A percentile compares a stretch with the other conserved stretches of the same genome.
Conservation (phyloP, 2,329 filamentous ascomycete species). For the Berkeleyomyces rouxiae region DNA sequence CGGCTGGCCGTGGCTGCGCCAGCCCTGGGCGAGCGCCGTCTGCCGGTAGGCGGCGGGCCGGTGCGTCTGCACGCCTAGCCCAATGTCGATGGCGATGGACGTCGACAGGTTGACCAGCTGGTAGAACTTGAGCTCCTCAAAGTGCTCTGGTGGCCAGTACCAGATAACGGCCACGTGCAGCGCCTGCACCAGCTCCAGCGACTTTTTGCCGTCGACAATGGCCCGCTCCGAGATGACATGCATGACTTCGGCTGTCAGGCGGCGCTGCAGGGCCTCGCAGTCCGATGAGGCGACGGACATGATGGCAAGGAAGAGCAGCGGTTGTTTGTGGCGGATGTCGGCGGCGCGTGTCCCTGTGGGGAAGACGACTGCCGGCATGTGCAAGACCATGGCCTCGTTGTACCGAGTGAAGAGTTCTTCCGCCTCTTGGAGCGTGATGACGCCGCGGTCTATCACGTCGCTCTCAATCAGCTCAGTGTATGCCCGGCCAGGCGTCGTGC, state of each 20-base stretch:
- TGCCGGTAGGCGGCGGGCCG: not conserved
- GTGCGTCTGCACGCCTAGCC: slow-evolving; percentile 42
- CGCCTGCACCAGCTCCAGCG: slow-evolving; percentile 65
- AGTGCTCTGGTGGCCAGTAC: slow-evolving; percentile 71
- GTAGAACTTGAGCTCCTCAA: slow-evolving; percentile 80
- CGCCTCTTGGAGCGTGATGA: slow-evolving; percentile 40
- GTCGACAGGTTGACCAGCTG: slow-evolving; percentile 68
- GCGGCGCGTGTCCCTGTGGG: slow-evolving; percentile 34
- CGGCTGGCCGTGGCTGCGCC: not conserved
- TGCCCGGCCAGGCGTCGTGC: slow-evolving; percentile 9
- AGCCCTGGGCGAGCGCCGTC: not conserved
- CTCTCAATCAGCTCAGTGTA: slow-evolving; percentile 14
- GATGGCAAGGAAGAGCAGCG: slow-evolving; percentile 53
- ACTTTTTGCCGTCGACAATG: slow-evolving; percentile 62
- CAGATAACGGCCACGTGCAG: slow-evolving; percentile 61
- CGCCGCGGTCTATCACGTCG: slow-evolving; percentile 41
- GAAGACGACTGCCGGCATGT: slow-evolving; percentile 48
- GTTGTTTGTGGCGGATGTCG: slow-evolving; percentile 41
- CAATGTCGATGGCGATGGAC: slow-evolving; percentile 70
- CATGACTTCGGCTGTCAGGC: slow-evolving; percentile 53
- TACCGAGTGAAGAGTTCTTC: slow-evolving; percentile 40
- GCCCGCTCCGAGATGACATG: slow-evolving; percentile 57
- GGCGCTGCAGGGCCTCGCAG: slow-evolving; percentile 37
- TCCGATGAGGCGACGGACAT: slow-evolving; percentile 49
- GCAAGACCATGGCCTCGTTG: slow-evolving; percentile 39